phyloP scores from a whole-genome alignment of 179 eudicot genomes.

The Sideroxylon spinosum region DNA sequence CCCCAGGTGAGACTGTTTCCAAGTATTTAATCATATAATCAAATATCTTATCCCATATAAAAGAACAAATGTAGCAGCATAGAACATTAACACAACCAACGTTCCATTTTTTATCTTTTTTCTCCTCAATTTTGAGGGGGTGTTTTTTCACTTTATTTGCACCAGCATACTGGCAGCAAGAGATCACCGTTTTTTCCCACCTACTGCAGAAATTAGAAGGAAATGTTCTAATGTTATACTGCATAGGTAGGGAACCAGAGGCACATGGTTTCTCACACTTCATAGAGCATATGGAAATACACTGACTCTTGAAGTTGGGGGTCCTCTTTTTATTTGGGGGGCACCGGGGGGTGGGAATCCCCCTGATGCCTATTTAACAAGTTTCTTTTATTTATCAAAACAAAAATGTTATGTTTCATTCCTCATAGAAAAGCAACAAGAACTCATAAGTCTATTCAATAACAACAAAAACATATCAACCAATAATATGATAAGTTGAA shows the following conservation, averaged over 20 bases:
- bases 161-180: background rate
- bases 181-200: background rate
- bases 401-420: too few relatives aligned
- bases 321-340: too few relatives aligned
- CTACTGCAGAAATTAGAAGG: background rate
- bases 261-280: too few relatives aligned
- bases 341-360: too few relatives aligned
- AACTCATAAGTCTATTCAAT: background rate
- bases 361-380: too few relatives aligned
- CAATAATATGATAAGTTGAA: background rate
- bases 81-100: background rate
- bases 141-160: background rate
- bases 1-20: too few relatives aligned
- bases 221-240: background rate
- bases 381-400: too few relatives aligned
- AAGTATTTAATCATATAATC: too few relatives aligned
- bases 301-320: too few relatives aligned
- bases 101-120: background rate
- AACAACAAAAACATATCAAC: too few relatives aligned
- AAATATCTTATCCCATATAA: background rate
- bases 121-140: background rate
- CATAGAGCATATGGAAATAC: too few relatives aligned
- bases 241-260: background rate
- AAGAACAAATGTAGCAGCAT: background rate
- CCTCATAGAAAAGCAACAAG: background rate